Percentiles rank a stretch among this genome's conserved stretches.
Conservation (phyloP, 2,329 filamentous ascomycete genomes). For the Didymella pinodella region DNA sequence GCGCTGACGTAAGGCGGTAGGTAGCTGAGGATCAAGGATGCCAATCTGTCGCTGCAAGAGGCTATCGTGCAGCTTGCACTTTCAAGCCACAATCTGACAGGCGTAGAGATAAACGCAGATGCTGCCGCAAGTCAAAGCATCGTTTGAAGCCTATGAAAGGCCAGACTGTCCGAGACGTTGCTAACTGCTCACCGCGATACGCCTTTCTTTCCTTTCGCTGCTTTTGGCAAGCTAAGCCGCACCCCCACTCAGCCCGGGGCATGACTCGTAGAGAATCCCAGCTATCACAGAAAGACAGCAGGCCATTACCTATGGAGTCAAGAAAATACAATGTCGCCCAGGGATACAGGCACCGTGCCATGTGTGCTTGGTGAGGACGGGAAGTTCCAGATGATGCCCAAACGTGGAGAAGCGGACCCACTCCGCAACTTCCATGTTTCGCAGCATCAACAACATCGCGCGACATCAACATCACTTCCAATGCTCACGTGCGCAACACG, state of each 20-base stretch:
- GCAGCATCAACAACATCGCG: not conserved
- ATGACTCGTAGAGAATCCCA: not conserved
- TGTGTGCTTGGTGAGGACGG: not conserved
- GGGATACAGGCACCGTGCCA: not conserved
- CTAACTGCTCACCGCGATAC: conserved; percentile 1
- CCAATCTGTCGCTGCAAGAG: not conserved
- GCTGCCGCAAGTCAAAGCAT: not conserved
- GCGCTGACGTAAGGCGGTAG: not conserved
- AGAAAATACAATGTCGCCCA: not conserved
- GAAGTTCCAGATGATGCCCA: not conserved
- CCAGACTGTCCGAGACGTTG: conserved; percentile 2
- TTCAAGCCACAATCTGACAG: conserved; percentile 4
- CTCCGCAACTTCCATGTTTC: conserved; percentile 12
- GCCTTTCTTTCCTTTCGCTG: conserved; percentile 4
- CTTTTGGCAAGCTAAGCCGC: conserved; percentile 1
- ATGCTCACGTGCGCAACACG: conserved; percentile 14
- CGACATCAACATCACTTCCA: conserved; percentile 4
- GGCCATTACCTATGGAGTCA: not conserved
- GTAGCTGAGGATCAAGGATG: not conserved
- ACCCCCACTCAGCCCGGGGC: not conserved
- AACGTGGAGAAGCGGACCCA: conserved; percentile 5
- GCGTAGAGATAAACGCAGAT: not conserved
- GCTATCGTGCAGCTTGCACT: conserved; percentile 1
- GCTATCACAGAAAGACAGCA: not conserved
- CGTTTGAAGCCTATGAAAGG: not conserved